phyloP scores from a whole-genome alignment of 23 red algal species.

The Gracilaria domingensis region DNA sequence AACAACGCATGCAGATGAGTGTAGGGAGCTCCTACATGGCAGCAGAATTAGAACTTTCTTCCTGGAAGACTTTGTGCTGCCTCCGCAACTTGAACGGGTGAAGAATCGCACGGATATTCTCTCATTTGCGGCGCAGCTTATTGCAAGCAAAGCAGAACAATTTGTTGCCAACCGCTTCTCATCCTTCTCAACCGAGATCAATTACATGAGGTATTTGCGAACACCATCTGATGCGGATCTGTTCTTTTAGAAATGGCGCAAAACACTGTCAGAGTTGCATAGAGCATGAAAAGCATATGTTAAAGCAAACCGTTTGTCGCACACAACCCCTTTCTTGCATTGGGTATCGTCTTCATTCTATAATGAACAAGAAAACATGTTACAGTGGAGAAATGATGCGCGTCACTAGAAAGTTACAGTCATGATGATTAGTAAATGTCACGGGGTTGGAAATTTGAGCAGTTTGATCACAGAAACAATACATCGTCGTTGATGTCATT shows the following conservation, averaged over 20 bases:
- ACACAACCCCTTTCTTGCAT: too few species aligned
- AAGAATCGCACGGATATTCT: conserved; percentile 44
- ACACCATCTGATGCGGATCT: not conserved
- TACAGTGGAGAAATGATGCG: too few species aligned
- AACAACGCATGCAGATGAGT: conserved; percentile 42
- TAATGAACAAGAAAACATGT: too few species aligned
- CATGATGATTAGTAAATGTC: too few species aligned
- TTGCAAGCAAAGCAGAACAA: conserved; percentile 52
- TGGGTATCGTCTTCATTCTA: too few species aligned
- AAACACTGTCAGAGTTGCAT: not conserved
- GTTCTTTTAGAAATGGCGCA: not conserved
- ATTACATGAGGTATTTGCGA: conserved; percentile 38
- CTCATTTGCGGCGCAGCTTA: conserved; percentile 49
- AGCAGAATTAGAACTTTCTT: conserved; percentile 26
- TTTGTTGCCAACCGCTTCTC: conserved; percentile 70
- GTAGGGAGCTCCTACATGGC: conserved; percentile 1
- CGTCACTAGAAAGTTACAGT: too few species aligned
- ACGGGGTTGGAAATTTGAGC: not conserved
- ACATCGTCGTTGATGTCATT: conserved; percentile 4
- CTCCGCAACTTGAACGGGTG: not conserved
- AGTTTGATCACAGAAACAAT: not conserved
- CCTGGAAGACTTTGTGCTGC: conserved; percentile 23
- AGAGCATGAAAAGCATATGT: not conserved
- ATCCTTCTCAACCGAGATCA: conserved; percentile 57
- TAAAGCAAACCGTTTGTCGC: not conserved